phyloP scores from a whole-genome alignment of 2,329 filamentous ascomycete species.

The Penicillium sclerotiorum region DNA sequence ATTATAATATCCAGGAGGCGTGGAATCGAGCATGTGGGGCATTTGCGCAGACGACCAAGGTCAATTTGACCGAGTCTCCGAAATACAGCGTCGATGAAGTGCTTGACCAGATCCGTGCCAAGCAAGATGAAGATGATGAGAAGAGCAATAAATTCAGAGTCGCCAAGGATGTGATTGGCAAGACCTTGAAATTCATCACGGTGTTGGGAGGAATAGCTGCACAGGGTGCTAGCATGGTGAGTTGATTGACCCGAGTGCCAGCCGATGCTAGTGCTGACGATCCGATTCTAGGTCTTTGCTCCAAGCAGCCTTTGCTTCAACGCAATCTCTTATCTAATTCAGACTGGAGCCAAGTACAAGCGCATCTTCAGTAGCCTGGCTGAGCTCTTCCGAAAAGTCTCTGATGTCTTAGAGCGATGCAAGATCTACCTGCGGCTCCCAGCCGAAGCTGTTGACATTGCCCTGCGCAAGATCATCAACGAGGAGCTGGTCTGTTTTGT shows the following conservation, averaged over 20 bases:
- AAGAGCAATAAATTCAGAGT: not conserved
- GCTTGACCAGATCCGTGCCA: not conserved
- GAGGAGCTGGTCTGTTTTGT: slow-evolving; percentile 1
- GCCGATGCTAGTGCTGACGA: not conserved
- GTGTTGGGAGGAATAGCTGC: slow-evolving; percentile 25
- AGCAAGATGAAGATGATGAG: not conserved
- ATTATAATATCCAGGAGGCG: not conserved
- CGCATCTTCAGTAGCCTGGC: slow-evolving; percentile 30
- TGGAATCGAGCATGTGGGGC: not conserved
- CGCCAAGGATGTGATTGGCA: not conserved
- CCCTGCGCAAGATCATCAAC: not conserved
- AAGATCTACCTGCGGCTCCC: not conserved
- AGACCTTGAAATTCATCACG: not conserved
- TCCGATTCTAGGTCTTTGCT: slow-evolving; percentile 24
- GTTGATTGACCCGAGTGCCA: not conserved
- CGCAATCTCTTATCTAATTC: slow-evolving; percentile 32
- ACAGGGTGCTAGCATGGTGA: slow-evolving; percentile 30
- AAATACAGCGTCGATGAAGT: not conserved
- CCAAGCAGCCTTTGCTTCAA: slow-evolving; percentile 33
- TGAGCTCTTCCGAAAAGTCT: not conserved
- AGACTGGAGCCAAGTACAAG: slow-evolving; percentile 29
- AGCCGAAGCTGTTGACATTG: not conserved
- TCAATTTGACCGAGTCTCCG: not conserved
- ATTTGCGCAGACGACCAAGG: not conserved
- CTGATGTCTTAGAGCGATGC: not conserved